These are phyloP conservation scores for Talaromyces sp. DNA, from an alignment of 2,329 filamentous ascomycete species.

Conservation along the genomic window DNA sequence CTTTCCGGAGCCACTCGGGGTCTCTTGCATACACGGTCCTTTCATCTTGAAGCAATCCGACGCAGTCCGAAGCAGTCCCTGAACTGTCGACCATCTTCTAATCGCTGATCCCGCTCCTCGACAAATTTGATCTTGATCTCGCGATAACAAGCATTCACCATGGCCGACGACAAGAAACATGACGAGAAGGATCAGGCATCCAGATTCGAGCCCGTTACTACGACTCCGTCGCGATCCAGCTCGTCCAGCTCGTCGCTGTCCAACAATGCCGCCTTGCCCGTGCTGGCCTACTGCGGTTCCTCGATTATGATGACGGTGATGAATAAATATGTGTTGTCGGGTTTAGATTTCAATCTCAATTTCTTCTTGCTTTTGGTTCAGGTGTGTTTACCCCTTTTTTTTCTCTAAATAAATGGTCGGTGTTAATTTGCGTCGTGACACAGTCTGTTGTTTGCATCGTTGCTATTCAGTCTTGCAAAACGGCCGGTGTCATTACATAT, in stretches of 20 bases:
- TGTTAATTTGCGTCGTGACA: constrained; percentile 9
- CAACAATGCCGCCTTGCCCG: constrained; percentile 73
- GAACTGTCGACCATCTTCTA: not conserved
- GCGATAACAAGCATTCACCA: constrained; percentile 36
- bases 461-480: constrained; percentile 78
- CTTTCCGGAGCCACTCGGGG: not conserved
- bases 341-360: constrained; percentile 86
- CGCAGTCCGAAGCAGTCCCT: not conserved
- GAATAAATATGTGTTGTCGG: constrained; percentile 97
- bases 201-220: constrained; percentile 5
- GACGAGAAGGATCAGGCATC: constrained; percentile 53
- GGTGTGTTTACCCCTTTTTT: constrained; percentile 49
- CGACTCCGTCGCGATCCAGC: not conserved
- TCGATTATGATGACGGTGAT: constrained; percentile 99
- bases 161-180: constrained; percentile 87
- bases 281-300: constrained; percentile 84
- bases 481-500: constrained; percentile 73
- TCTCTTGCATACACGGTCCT: not conserved
- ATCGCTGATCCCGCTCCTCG: not conserved
- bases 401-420: not conserved
- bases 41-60: not conserved
- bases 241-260: constrained; percentile 42
- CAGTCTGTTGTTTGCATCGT: constrained; percentile 85
- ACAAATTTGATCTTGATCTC: not conserved
- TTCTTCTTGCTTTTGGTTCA: constrained; percentile 91